These are phyloP conservation scores for Pseudozyma thailandica DNA, from an alignment of 1,284 basidiomycete genomes.

Conservation along the genomic window DNA sequence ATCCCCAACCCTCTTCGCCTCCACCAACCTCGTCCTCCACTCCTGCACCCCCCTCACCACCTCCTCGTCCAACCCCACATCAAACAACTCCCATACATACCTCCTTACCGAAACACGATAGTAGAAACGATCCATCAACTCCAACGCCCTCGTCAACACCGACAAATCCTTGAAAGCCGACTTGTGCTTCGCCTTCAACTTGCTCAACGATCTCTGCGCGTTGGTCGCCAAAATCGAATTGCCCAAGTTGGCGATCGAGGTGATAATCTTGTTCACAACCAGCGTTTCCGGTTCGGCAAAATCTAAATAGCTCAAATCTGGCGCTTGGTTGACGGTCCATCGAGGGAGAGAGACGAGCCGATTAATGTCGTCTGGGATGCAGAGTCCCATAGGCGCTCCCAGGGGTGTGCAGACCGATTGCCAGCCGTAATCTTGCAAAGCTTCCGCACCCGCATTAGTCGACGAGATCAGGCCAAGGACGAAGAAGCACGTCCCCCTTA, in stretches of 20 bases:
- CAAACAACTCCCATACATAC: constrained; percentile 92
- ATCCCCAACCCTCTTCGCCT: constrained; percentile 20
- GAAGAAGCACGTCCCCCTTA: constrained; percentile 96
- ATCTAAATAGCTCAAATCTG: constrained; percentile 34
- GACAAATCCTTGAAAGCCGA: constrained; percentile 46
- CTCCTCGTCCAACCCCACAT: constrained; percentile 67
- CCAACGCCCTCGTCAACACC: constrained; percentile 56
- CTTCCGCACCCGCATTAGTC: constrained; percentile 79
- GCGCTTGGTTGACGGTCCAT: constrained; percentile 72
- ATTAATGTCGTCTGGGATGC: constrained; percentile 83
- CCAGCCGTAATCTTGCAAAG: constrained; percentile 91
- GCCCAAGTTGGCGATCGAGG: constrained; percentile 89
- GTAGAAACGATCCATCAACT: constrained; percentile 72
- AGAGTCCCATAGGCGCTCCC: constrained; percentile 88
- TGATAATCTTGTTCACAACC: constrained; percentile 84
- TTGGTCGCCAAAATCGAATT: constrained; percentile 87
- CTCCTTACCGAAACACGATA: constrained; percentile 82
- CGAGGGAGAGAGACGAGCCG: constrained; percentile 84
- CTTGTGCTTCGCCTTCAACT: constrained; percentile 71
- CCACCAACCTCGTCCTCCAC: constrained; percentile 33
- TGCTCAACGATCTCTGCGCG: constrained; percentile 54
- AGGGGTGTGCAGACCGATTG: constrained; percentile 79
- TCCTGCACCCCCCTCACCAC: constrained; percentile 23
- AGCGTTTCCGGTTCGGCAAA: constrained; percentile 71
- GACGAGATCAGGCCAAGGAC: constrained; percentile 85